Conservation (phyloP, 306 rosid genomes). For the Oemleria cerasiformis region DNA sequence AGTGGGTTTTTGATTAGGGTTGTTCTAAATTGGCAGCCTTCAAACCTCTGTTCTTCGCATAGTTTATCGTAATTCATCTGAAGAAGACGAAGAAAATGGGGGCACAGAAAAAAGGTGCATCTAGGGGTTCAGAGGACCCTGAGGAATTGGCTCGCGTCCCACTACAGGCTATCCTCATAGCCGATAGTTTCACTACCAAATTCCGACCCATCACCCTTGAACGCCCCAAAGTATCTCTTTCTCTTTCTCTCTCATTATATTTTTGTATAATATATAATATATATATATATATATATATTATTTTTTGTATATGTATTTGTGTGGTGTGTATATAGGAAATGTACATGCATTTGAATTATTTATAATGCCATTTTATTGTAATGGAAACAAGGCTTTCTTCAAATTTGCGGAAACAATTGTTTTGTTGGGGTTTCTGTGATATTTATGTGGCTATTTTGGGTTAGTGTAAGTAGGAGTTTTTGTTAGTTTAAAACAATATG, state of each 20-base stretch:
- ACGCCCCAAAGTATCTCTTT: constrained; percentile 71
- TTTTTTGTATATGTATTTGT: not conserved
- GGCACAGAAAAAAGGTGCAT: constrained; percentile 60
- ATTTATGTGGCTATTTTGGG: not conserved
- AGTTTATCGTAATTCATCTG: not conserved
- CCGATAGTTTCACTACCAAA: constrained; percentile 87
- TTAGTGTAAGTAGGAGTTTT: not conserved
- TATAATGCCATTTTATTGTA: not conserved
- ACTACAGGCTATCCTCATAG: constrained; percentile 82
- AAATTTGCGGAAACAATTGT: not conserved
- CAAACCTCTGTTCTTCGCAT: not conserved
- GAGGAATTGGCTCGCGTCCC: constrained; percentile 80
- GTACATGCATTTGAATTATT: not conserved
- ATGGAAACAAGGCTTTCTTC: not conserved
- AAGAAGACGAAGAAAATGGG: constrained; percentile 50
- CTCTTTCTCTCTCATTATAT: not conserved
- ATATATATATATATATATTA: not conserved
- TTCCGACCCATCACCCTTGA: constrained; percentile 97
- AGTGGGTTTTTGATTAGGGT: constrained; percentile 15
- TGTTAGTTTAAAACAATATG: not conserved
- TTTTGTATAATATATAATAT: too few relatives aligned
- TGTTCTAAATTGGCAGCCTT: constrained; percentile 8
- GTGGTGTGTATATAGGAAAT: not conserved
- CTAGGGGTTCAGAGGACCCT: constrained; percentile 71
- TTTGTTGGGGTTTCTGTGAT: not conserved